Evolutionary conservation across 768 basidiomycete species (phyloP).

Genomic region (Phanerochaete carnosa): DNA sequence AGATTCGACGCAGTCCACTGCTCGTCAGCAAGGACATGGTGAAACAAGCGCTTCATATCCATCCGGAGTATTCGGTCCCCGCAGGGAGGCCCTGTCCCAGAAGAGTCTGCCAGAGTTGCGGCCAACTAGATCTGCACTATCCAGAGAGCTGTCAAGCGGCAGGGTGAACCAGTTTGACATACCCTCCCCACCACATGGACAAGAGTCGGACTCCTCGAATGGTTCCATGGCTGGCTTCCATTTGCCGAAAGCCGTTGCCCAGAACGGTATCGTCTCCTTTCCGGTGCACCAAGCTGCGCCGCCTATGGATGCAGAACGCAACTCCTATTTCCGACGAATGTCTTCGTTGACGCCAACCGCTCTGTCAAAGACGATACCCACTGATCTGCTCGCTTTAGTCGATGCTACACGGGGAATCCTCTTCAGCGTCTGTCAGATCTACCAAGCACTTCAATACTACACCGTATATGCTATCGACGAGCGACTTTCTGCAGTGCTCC

Average conservation of each 20-base stretch:
- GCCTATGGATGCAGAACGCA: conserved; percentile 74
- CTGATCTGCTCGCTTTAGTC: conserved; percentile 63
- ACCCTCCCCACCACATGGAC: conserved; percentile 37
- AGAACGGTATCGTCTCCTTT: conserved; percentile 35
- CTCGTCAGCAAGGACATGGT: conserved; percentile 32
- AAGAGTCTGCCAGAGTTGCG: conserved; percentile 88
- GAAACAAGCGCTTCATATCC: conserved; percentile 45
- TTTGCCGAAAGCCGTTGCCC: conserved; percentile 14
- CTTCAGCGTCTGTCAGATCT: conserved; percentile 89
- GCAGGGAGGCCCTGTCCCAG: conserved; percentile 47
- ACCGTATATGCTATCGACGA: conserved; percentile 81
- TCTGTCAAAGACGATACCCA: conserved; percentile 65
- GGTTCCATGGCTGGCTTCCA: conserved; percentile 19
- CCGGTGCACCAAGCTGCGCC: conserved; percentile 46
- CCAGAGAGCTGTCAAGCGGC: conserved; percentile 21
- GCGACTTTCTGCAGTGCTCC: conserved; percentile 72
- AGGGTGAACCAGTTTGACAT: conserved; percentile 17
- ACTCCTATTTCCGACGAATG: conserved; percentile 92
- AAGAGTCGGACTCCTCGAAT: conserved; percentile 43
- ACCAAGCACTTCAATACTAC: conserved; percentile 86
- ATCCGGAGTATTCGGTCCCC: conserved; percentile 30
- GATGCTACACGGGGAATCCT: conserved; percentile 92
- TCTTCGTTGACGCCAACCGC: conserved; percentile 67
- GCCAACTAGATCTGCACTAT: conserved; percentile 31
- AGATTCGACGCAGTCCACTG: conserved; percentile 24